Evolutionary conservation across 1,139 yeast genomes (phyloP), one percentile per base, ranked within the genome.

Genomic region (Diutina pseudorugosa): DNA sequence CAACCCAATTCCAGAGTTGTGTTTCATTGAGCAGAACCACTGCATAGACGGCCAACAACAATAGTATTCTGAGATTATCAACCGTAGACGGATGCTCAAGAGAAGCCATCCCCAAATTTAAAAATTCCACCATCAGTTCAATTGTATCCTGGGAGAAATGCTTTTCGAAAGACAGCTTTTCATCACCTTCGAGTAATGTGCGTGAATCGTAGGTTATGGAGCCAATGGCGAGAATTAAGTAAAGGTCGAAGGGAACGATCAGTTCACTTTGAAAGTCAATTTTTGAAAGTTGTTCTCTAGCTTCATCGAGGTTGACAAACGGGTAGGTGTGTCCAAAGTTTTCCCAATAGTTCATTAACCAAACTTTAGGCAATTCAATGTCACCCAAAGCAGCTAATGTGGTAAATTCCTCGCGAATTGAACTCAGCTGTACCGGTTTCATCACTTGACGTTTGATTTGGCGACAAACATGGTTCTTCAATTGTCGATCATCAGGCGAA

Each of bases 181-280:
- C 20, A 40, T 40, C 42, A 14, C 36, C 36, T n/a, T 25, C 47
- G 11, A 23, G 47, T 9, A n/a, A 8, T 4, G 49, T 60, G 52
- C 64, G 64, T 23, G 67, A 61, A 57, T 73, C 77, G 54, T 66
- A 63, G 4, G 72, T 60, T 20, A 71, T 57, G 55, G 76, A 69
- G 3, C 78, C 78, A 33, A 71, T 69, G 53, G 72, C 66, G 63
- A 73, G 59, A 25, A 73, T 59, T 53, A 73, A 58, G 58, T 72
- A 73, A 19, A 68, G 58, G 55, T 71, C 75, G 53, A 72, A 60
- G 55, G 67, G 68, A 19, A 73, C 66, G 50, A 73, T 70, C 14
- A 71, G 61, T 55, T 73, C 77, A 47, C 62, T 61, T 18, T 58
- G 55, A 55, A 73, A 73, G 50, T 70, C 65, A 20, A 70, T 61